phyloP scores from a whole-genome alignment of 352 stramenopile genomes.

The Globisporangium irregulare region DNA sequence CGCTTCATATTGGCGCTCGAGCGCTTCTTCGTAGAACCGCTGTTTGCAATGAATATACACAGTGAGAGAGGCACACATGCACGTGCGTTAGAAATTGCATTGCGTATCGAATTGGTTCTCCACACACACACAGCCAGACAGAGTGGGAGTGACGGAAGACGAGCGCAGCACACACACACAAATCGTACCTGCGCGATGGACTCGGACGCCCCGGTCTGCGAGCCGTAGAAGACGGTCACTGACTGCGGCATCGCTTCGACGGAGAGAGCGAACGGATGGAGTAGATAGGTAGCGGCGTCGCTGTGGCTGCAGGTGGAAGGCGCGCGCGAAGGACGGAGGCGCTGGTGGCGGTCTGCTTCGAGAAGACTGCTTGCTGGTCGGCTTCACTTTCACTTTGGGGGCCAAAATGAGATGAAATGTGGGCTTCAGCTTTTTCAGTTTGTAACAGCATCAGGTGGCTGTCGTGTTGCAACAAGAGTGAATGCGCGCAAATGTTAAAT shows the following conservation, averaged over 20 bases:
- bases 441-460: not conserved
- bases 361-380: not conserved
- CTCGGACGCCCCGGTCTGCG: constrained; percentile 86
- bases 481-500: not conserved
- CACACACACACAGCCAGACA: not conserved
- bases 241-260: constrained; percentile 16
- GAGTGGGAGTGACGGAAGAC: not conserved
- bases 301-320: not conserved
- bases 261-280: not conserved
- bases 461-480: not conserved
- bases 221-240: constrained; percentile 78
- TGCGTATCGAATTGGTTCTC: not conserved
- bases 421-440: not conserved
- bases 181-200: constrained; percentile 72
- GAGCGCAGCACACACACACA: not conserved
- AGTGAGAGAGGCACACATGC: not conserved
- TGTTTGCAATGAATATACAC: constrained; percentile 17
- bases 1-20: constrained; percentile 50
- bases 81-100: not conserved
- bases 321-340: not conserved
- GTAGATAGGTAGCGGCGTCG: not conserved
- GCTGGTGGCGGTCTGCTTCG: not conserved
- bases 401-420: not conserved
- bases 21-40: constrained; percentile 65
- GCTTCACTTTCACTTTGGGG: not conserved